These are phyloP conservation scores for Nannizziopsis arthrosporioides DNA, from an alignment of 2,329 filamentous ascomycete genomes.

Conservation along the genomic window DNA sequence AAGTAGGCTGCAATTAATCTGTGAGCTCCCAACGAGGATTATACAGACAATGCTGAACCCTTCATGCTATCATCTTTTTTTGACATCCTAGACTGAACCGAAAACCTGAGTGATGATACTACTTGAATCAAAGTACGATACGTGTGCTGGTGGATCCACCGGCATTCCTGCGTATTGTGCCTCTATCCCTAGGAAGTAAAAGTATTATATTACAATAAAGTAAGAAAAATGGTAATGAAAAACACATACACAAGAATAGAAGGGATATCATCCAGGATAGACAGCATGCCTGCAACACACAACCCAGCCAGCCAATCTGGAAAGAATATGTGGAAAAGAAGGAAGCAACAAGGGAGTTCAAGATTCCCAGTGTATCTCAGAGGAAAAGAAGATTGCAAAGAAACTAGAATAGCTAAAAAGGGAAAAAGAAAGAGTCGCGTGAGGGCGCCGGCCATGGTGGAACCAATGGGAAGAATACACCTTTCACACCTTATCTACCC, in stretches of 20 bases:
- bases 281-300: slow-evolving; percentile 10
- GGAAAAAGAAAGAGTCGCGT: slow-evolving; percentile 19
- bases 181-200: not conserved
- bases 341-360: slow-evolving; percentile 5
- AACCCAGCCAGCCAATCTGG: slow-evolving; percentile 19
- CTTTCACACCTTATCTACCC: slow-evolving; percentile 11
- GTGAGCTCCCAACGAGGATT: too few species aligned
- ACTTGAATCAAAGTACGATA: too few species aligned
- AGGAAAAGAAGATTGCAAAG: slow-evolving; percentile 26
- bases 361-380: slow-evolving; percentile 19
- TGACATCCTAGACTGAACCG: too few species aligned
- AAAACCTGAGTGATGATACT: too few species aligned
- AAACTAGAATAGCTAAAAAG: slow-evolving; percentile 33
- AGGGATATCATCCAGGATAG: slow-evolving; percentile 31
- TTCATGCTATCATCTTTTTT: too few species aligned
- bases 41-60: too few species aligned
- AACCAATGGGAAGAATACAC: too few species aligned
- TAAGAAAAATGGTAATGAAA: slow-evolving; percentile 6
- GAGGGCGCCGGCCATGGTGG: too few species aligned
- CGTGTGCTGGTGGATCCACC: too few species aligned
- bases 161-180: too few species aligned
- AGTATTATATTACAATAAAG: slow-evolving; percentile 13
- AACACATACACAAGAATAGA: slow-evolving; percentile 23
- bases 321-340: slow-evolving; percentile 14
- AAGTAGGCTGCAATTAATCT: too few species aligned